These are phyloP conservation scores for Suillus alpinus DNA, from an alignment of 768 basidiomycete genomes.

Conservation along the genomic window DNA sequence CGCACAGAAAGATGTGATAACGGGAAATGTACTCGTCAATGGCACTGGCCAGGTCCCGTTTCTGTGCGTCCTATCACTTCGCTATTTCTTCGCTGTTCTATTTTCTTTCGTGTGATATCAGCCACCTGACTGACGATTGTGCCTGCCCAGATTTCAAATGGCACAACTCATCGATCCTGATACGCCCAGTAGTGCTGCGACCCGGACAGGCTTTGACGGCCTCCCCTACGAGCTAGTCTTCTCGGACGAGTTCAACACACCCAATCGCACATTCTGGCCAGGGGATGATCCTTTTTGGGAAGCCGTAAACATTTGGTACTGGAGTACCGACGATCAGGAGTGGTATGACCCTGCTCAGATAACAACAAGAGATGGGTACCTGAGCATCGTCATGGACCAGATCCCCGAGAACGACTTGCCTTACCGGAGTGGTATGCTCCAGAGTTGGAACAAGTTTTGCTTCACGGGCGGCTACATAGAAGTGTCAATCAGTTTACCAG, in stretches of 20 bases:
- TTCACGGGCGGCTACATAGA: constrained; percentile 78
- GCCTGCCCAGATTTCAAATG: constrained; percentile 34
- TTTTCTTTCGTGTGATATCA: constrained; percentile 11
- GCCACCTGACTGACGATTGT: background rate
- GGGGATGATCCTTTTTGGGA: constrained; percentile 74
- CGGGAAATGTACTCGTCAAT: constrained; percentile 67
- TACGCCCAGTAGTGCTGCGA: constrained; percentile 59
- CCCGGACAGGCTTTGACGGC: constrained; percentile 73
- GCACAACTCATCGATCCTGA: constrained; percentile 65
- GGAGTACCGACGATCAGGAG: constrained; percentile 65
- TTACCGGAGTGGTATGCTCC: constrained; percentile 77
- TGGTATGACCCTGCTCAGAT: constrained; percentile 74
- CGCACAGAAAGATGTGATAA: constrained; percentile 42
- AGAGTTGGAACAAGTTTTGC: constrained; percentile 91
- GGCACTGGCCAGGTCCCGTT: constrained; percentile 64
- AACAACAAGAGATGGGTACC: constrained; percentile 61
- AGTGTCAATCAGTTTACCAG: constrained; percentile 57
- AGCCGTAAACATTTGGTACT: constrained; percentile 71
- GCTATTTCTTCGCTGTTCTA: background rate
- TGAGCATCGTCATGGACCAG: constrained; percentile 69
- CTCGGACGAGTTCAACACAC: constrained; percentile 61
- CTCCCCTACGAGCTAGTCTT: constrained; percentile 64
- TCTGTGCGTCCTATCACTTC: constrained; percentile 32
- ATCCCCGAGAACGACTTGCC: constrained; percentile 50
- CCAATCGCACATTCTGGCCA: constrained; percentile 49